Percentiles rank a stretch among this genome's conserved stretches.
Conservation (phyloP, 768 basidiomycete species). For the Podaxis pistillaris region DNA sequence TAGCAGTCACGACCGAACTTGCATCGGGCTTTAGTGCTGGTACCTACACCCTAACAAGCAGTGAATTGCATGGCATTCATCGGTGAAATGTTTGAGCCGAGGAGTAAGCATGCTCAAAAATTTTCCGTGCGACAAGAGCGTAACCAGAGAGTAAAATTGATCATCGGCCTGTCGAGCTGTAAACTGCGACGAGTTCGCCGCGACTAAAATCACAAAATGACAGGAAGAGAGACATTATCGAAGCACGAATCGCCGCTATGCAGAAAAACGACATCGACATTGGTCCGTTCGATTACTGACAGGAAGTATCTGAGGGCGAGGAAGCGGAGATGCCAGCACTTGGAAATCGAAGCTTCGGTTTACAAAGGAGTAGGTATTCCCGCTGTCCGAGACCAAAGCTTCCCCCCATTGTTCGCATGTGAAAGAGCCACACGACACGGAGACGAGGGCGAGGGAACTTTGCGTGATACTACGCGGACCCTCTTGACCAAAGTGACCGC, state of each 20-base stretch:
- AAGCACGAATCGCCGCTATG: slow-evolving; percentile 8
- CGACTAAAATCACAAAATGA: slow-evolving; percentile 13
- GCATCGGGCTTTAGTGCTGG: not conserved
- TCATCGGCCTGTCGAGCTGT: not conserved
- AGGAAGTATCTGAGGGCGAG: slow-evolving; percentile 8
- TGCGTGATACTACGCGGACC: not conserved
- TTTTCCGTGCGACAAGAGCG: not conserved
- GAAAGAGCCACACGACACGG: not conserved
- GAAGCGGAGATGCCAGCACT: slow-evolving; percentile 4
- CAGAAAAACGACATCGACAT: slow-evolving; percentile 10
- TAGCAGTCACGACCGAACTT: not conserved
- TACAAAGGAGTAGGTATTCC: not conserved
- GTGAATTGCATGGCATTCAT: not conserved
- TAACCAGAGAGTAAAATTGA: not conserved
- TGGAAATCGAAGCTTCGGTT: not conserved
- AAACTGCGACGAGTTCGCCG: slow-evolving; percentile 10
- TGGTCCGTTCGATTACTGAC: not conserved
- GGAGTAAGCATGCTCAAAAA: not conserved
- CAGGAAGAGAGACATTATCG: slow-evolving; percentile 4
- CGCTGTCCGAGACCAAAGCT: slow-evolving; percentile 12
- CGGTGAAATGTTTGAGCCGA: not conserved
- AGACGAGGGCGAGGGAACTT: not conserved
- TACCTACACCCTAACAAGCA: not conserved
- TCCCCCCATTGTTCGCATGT: not conserved
- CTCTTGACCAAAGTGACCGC: not conserved